Evolutionary conservation across 2,329 filamentous ascomycete species (phyloP), one percentile per base, ranked within the genome.

Genomic region (Emydomyces testavorans): DNA sequence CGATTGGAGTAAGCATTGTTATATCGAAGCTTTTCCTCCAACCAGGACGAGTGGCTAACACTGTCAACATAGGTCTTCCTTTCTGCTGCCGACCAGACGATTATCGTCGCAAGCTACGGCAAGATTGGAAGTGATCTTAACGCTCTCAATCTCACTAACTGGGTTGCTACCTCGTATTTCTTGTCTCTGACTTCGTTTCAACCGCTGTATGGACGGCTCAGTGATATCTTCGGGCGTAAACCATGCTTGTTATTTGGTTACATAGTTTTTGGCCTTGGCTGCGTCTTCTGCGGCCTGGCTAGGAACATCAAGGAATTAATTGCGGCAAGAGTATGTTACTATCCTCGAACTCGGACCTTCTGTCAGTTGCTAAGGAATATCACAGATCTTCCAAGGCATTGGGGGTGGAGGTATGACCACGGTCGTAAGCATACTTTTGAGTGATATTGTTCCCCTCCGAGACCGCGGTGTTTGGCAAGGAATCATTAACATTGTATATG

Each of bases 81-180:
- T 6, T 75, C 80, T 16, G 82, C 84, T 3, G 73, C 82, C 43
- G 85, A 90, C 59, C 83, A 88, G 62, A 85, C 85, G 0, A 78
- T 89, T 46, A 80, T 85, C 24, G 78, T 89, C 41, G 79, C 79
- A n/a, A 80, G 76, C n/a, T 88, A 88, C 62, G 82, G 82, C 42
- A 78, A 75, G 53, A 89, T 90, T 56, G 84, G 83, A 8, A 85
- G 76, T 49, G 85, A 89, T 53, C 68, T 90, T 23, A 72, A 84
- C 44, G 82, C 84, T 1, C 71, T 90, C 45, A 85, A 83, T 59
- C 77, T 77, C 54, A 86, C 83, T 3, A 82, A 78, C 45, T 88
- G 84, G 83, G 82, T 88, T 50, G 82, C 82, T 23, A 79, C 77
- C 21, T 73, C 73, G 24, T 75, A 89, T 61, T 83, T 87, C 57